Evolutionary conservation across 768 basidiomycete species (phyloP), one percentile per base, ranked within the genome.

Genomic region (Boletus speciosus): DNA sequence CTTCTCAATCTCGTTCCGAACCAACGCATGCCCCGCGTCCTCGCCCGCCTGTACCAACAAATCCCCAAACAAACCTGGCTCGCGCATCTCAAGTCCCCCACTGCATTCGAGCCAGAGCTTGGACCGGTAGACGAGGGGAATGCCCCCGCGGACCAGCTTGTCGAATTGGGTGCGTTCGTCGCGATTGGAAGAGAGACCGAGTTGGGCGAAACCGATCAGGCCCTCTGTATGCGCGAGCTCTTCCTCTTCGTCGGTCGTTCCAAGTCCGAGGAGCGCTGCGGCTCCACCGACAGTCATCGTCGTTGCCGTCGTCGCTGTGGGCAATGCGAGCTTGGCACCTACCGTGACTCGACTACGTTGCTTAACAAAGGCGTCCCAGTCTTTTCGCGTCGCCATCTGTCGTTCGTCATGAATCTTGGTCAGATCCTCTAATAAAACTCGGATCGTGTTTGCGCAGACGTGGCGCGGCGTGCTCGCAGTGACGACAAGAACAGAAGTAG

Each of bases 41-140:
- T 67, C 76, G 29, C 77, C 71, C 10, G 66, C 71, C 57, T 79
- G 76, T 6, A 75, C 79, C n/a, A 97, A 74, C 53, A 98, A 70
- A 66, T 98, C 96, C 39, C 81, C 76, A 69, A 98, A 98, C 57
- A 89, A 66, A 1, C 96, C 96, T 2, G 96, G 96, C 62, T 97
- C 93, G 56, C 82, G 81, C 78, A 93, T 87, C 67, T 98, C 96
- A 66, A 93, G 74, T 1, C 88, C 95, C 1, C 94, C 93, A 59
- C 90, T 94, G 66, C 92, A 96, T 75, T 99, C 97, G 50, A 89
- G 69, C 91, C 93, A 96, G 44, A 93, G 81, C 68, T 93, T 91
- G 25, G 87, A 77, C n/a, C 93, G 84, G 64, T 92, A 90, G 11
- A 78, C 82, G 14, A 98, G 78, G 2, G 97, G 97, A 34, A 98